phyloP scores from a whole-genome alignment of 1,284 basidiomycete genomes.

The Ceratobasidium sp. region DNA sequence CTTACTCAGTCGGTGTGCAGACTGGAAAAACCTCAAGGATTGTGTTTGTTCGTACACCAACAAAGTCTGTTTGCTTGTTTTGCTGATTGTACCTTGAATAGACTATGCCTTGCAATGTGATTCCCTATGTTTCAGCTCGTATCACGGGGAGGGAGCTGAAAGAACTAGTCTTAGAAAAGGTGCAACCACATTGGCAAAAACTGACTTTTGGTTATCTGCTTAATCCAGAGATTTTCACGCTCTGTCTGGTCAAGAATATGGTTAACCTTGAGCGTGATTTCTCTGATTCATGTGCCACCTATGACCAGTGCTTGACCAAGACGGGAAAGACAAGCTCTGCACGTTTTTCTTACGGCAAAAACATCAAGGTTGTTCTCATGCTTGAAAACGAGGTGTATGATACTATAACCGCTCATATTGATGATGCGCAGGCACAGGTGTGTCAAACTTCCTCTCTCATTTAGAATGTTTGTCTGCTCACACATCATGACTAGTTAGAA shows the following conservation, averaged over 20 bases:
- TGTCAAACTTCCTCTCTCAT: background rate
- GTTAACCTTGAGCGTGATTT: constrained; percentile 2
- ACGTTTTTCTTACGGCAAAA: background rate
- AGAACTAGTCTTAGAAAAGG: background rate
- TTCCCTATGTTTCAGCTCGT: background rate
- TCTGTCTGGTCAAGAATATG: background rate
- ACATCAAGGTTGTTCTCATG: background rate
- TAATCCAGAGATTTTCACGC: background rate
- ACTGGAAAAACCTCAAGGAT: too few relatives aligned
- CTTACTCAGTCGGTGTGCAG: background rate
- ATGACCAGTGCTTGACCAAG: background rate
- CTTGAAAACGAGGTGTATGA: background rate
- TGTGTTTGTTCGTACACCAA: too few relatives aligned
- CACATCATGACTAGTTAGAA: too few relatives aligned
- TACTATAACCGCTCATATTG: background rate
- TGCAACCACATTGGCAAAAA: background rate
- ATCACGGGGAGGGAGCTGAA: background rate
- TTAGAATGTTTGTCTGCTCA: too few relatives aligned
- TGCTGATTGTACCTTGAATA: too few relatives aligned
- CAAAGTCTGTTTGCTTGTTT: too few relatives aligned
- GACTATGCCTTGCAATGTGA: too few relatives aligned
- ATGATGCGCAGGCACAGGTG: background rate
- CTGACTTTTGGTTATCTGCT: background rate
- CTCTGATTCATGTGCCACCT: background rate
- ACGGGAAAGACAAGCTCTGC: background rate